Percentiles rank a stretch among this genome's conserved stretches.
phyloP scores from a whole-genome alignment of 768 basidiomycete genomes.

The Xerocomus potaroensis region DNA sequence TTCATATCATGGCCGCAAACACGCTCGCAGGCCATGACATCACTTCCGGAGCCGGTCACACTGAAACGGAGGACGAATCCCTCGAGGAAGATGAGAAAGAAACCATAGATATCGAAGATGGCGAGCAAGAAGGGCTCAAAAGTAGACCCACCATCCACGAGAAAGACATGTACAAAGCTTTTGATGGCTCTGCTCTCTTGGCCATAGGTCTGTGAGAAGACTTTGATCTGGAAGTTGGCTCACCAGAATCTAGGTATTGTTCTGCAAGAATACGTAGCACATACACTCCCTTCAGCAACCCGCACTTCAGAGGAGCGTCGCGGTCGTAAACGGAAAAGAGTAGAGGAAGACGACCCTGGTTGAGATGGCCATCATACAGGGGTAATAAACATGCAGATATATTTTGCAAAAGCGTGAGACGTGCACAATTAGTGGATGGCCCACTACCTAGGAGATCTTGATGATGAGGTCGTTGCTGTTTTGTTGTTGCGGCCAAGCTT shows the following conservation, averaged over 20 bases:
- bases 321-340: conserved; percentile 10
- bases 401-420: not conserved
- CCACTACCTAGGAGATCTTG: conserved; percentile 11
- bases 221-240: not conserved
- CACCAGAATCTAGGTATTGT: conserved; percentile 50
- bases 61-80: conserved; percentile 13
- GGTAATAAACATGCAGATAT: conserved; percentile 5
- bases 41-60: conserved; percentile 10
- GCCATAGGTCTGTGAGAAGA: conserved; percentile 51
- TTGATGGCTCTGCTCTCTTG: conserved; percentile 71
- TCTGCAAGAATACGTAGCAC: conserved; percentile 59
- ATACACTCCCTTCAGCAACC: conserved; percentile 14
- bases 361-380: not conserved
- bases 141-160: conserved; percentile 5
- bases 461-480: not conserved
- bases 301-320: not conserved
- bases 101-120: conserved; percentile 6
- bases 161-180: conserved; percentile 68
- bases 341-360: not conserved
- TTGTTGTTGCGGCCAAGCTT: conserved; percentile 25
- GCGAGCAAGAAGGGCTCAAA: conserved; percentile 1
- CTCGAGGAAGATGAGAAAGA: conserved; percentile 14
- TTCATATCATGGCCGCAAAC: conserved; percentile 22
- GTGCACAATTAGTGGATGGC: not conserved
- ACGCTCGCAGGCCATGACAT: not conserved